Conservation (phyloP, 306 rosid species). For the Carpinus fangiana region DNA sequence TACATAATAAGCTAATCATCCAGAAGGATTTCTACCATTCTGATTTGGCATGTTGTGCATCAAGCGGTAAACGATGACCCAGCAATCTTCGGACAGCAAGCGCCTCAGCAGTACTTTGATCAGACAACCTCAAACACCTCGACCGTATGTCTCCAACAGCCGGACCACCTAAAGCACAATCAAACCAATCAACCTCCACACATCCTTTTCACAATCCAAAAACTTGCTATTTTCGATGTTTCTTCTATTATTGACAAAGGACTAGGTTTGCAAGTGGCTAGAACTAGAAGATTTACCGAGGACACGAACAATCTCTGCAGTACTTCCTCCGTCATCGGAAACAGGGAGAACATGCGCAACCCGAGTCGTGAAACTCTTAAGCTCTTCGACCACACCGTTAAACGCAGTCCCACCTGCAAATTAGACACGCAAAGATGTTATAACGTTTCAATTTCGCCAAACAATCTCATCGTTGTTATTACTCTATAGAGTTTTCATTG, state of each 20-base stretch:
- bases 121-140: constrained; percentile 86
- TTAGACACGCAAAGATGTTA: background rate
- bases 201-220: background rate
- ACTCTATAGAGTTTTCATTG: background rate
- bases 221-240: background rate
- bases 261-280: background rate
- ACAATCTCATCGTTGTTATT: background rate
- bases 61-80: constrained; percentile 77
- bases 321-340: constrained; percentile 95
- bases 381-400: constrained; percentile 89
- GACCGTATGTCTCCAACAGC: constrained; percentile 98
- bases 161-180: constrained; percentile 68
- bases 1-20: background rate
- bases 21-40: constrained; percentile 55
- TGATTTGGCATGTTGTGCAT: constrained; percentile 61
- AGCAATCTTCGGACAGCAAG: constrained; percentile 84
- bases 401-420: constrained; percentile 81
- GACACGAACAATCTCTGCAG: constrained; percentile 95
- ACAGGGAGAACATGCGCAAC: constrained; percentile 99
- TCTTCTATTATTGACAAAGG: background rate
- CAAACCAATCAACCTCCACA: constrained; percentile 18
- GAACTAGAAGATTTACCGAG: constrained; percentile 44
- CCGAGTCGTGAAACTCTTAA: constrained; percentile 69
- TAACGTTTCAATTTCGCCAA: background rate
- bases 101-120: constrained; percentile 82